Evolutionary conservation across 805 yeast species (phyloP), one percentile per base, ranked within the genome.

Genomic region (Zygoascus tannicola): DNA sequence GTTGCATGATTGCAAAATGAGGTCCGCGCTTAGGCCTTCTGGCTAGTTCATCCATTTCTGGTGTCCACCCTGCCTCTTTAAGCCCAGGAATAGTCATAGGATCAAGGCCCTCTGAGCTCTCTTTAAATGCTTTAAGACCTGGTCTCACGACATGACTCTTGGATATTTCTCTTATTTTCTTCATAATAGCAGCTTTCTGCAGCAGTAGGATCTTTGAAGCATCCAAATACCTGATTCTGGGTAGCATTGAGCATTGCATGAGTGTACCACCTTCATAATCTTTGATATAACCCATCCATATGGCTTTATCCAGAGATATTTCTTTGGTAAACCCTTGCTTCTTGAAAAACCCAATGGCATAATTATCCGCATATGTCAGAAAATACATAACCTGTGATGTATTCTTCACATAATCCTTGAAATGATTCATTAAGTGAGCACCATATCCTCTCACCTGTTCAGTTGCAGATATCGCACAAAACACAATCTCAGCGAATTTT

Each of bases 361-460:
- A 92, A 65, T 92, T 92, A 69, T 92, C 99, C 3, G 99, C 99
- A 66, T 92, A 90, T 1, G 97, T 90, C 50, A 90, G 64, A 58
- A 90, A 90, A 61, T 90, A 81, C 64, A 78, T 80, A 45, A 90
- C 81, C 22, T 81, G 84, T 5, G 94, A 77, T 0, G 97, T 87
- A 18, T 86, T 81, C 53, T 86, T 72, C 34, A 92, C 97, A 62
- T 90, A 92, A 64, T 92, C 98, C 59, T 92, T 92, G 54, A 92
- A 68, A 66, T 92, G 99, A 62, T 92, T 92, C 99, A 92, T 92
- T 57, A 92, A 64, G 64, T 92, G 98, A 0, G 98, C 98, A 64
- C 99, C 99, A 60, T 92, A 92, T 30, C 98, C 99, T 51, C 97
- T 70, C 16, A 92, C 98, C 67, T 92, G 99, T 60, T 92, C 99